Conservation (phyloP, 352 stramenopile genomes). For the Phytophthora idaei region DNA sequence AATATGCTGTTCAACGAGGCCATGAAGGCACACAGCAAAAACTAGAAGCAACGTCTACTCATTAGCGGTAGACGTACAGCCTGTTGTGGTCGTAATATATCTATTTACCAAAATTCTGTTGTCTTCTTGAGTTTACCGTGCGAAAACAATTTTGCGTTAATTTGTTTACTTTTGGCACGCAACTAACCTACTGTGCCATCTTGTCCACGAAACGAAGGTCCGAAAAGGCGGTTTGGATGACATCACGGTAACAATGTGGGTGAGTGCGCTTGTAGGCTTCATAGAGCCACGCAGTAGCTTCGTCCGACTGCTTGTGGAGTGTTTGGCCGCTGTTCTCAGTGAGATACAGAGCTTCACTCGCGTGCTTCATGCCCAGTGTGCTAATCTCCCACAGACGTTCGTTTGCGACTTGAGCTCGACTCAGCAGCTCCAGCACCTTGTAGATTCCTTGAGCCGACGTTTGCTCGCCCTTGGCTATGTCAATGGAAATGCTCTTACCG, state of each 20-base stretch:
- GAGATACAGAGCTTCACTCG: conserved; percentile 47
- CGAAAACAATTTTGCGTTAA: not conserved
- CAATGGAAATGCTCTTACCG: conserved; percentile 46
- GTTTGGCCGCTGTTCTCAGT: conserved; percentile 48
- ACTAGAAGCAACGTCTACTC: not conserved
- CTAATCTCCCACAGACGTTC: conserved; percentile 53
- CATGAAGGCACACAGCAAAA: conserved; percentile 34
- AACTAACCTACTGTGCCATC: conserved; percentile 28
- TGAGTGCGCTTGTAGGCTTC: conserved; percentile 53
- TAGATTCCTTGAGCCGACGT: conserved; percentile 42
- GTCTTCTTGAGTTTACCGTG: too few relatives aligned
- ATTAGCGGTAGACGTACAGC: not conserved
- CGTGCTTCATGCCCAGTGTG: conserved; percentile 47
- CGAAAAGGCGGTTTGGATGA: conserved; percentile 52
- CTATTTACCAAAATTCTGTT: conserved; percentile 12
- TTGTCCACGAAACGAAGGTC: conserved; percentile 44
- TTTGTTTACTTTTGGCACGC: conserved; percentile 12
- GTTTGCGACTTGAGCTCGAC: conserved; percentile 48
- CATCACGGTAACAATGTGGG: conserved; percentile 60
- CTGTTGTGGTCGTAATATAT: conserved; percentile 19
- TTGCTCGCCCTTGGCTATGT: conserved; percentile 51
- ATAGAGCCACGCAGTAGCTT: conserved; percentile 50
- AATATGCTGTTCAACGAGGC: conserved; percentile 52
- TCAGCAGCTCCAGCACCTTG: conserved; percentile 61
- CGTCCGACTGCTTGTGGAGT: conserved; percentile 50